Percentiles rank a stretch among this genome's conserved stretches.
phyloP scores from a whole-genome alignment of 345 rosid genomes.

The Erysimum cheiranthoides region DNA sequence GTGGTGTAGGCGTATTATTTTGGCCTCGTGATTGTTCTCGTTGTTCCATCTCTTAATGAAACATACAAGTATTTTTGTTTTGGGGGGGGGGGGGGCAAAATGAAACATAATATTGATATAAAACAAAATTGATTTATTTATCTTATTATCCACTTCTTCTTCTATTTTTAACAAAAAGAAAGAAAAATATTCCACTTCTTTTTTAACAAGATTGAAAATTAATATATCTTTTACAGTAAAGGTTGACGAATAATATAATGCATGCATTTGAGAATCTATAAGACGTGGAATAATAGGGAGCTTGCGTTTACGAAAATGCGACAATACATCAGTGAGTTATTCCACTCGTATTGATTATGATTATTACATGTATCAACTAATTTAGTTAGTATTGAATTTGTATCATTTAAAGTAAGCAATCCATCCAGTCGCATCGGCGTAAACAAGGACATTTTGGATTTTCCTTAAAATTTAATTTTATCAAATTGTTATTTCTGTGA shows the following conservation, averaged over 20 bases:
- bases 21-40: background rate
- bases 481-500: background rate
- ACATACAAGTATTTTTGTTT: too few species aligned
- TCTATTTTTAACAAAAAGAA: background rate
- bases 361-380: background rate
- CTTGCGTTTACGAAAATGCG: background rate
- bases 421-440: background rate
- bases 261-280: constrained; percentile 13
- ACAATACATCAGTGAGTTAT: constrained; percentile 7
- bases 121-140: too few species aligned
- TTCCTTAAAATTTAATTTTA: background rate
- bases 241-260: background rate
- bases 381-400: background rate
- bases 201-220: background rate
- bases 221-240: background rate
- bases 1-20: background rate
- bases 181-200: background rate
- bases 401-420: background rate
- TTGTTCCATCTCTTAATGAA: background rate
- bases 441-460: background rate
- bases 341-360: constrained; percentile 4
- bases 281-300: background rate
- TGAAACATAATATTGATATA: background rate
- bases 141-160: background rate
- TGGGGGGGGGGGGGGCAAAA: too few species aligned